phyloP scores from a whole-genome alignment of 164 flowering plant species.

The Echeveria elegans region DNA sequence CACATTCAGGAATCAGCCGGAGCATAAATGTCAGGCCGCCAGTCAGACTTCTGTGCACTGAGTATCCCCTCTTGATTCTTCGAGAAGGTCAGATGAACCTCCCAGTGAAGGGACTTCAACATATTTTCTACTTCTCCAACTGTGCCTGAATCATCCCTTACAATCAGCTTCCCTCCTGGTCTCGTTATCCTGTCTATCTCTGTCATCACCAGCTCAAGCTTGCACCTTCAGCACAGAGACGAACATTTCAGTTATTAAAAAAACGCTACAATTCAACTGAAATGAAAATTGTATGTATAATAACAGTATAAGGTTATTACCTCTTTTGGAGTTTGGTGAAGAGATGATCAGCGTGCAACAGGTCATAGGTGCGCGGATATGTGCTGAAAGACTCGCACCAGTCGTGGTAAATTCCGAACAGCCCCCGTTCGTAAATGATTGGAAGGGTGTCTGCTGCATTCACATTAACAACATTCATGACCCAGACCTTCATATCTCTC shows the following conservation, averaged over 20 bases:
- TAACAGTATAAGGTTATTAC: not conserved
- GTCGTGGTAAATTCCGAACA: conserved; percentile 6
- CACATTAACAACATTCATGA: conserved; percentile 5
- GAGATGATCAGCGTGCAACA: conserved; percentile 8
- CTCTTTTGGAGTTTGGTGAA: conserved; percentile 7
- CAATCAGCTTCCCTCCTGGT: conserved; percentile 9
- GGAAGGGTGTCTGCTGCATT: conserved; percentile 8
- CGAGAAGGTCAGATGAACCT: conserved; percentile 7
- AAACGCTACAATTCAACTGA: too few species aligned
- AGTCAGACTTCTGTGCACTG: conserved; percentile 1
- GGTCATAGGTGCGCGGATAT: conserved; percentile 8
- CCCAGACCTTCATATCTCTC: conserved; percentile 9
- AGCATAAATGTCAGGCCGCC: conserved; percentile 2
- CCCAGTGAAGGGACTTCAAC: conserved; percentile 9
- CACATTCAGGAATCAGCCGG: not conserved
- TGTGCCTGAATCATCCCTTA: conserved; percentile 1
- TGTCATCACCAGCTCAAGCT: not conserved
- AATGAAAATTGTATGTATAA: too few species aligned
- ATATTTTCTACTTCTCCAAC: conserved; percentile 7
- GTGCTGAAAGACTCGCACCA: conserved; percentile 10
- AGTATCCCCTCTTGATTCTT: conserved; percentile 5
- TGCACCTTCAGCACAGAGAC: not conserved
- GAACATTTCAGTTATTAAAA: too few species aligned
- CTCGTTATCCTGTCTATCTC: conserved; percentile 8
- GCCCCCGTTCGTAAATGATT: conserved; percentile 6